Evolutionary conservation across 2,329 filamentous ascomycete species (phyloP), one percentile per base, ranked within the genome.

Genomic region (Alternaria viburni): DNA sequence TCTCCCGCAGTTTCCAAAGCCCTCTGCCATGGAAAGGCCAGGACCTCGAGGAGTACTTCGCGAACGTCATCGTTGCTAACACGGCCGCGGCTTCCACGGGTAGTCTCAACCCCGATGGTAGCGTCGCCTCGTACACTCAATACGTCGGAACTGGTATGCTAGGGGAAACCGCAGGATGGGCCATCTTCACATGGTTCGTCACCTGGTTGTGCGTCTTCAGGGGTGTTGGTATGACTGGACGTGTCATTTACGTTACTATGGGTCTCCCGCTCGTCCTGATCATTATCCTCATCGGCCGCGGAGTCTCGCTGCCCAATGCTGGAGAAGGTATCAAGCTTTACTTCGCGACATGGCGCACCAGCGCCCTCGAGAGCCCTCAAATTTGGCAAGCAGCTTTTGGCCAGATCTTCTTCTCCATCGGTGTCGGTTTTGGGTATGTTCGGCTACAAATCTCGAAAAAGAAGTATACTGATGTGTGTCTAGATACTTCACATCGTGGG

Each of bases 371-470:
- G 15, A 30, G 28, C 19, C 84, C 84, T 0, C 79, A 79, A 2
- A 81, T 87, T 6, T 87, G 86, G 86, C 85, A 87, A 71, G 86
- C 84, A 15, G 86, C 86, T 23, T 45, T 57, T 63, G 58, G 58
- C 1, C 86, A 87, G 61, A 84, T 87, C 56, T 87, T 87, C 72
- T 87, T 86, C 74, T 85, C 83, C 0, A 86, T 83, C 0, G 85
- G 85, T 7, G 83, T 68, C 3, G 64, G 61, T 2, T 64, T 66
- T 23, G 85, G 85, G 5, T 87, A 83, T 77, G 62, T 81, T 85
- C 69, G 83, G 1, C 84, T 5, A 5, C 1, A 1, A 6, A 2
- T 15, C 7, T 7, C 6, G 5, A 47, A n/a, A 13, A 11, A 7
- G 0, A 43, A 6, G 15, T 49, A 41, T 41, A 26, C n/a, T 57